These are phyloP conservation scores for Candida gorgasii DNA, from an alignment of 805 yeast genomes.

Conservation along the genomic window DNA sequence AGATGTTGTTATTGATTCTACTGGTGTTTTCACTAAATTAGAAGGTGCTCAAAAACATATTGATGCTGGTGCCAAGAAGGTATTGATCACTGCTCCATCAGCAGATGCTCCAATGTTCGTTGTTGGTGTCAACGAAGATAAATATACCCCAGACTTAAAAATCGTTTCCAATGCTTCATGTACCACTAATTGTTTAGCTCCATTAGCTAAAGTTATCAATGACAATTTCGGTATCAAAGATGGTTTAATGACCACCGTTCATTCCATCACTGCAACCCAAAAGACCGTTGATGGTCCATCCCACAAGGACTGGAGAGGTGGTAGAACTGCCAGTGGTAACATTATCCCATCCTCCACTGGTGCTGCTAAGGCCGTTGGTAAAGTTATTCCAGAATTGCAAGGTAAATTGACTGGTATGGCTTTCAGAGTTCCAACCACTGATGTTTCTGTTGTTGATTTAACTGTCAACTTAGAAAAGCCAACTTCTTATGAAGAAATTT, in stretches of 20 bases:
- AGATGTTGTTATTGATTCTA: conserved; percentile 34
- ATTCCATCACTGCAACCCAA: conserved; percentile 39
- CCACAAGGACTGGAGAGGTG: conserved; percentile 42
- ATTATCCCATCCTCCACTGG: conserved; percentile 39
- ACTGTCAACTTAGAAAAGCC: conserved; percentile 33
- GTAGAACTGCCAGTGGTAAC: conserved; percentile 39
- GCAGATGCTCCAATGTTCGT: conserved; percentile 39
- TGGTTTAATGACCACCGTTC: conserved; percentile 40
- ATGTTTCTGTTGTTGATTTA: conserved; percentile 38
- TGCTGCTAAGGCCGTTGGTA: conserved; percentile 40
- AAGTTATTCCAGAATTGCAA: conserved; percentile 38
- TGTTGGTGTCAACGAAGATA: conserved; percentile 35
- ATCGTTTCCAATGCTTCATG: conserved; percentile 38
- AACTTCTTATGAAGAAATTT: conserved; percentile 34
- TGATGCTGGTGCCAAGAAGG: conserved; percentile 39
- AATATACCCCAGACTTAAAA: conserved; percentile 33
- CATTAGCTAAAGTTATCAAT: conserved; percentile 38
- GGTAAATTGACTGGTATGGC: conserved; percentile 40
- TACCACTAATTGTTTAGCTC: conserved; percentile 40
- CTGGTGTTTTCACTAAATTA: conserved; percentile 36
- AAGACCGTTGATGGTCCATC: conserved; percentile 41
- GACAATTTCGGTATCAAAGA: conserved; percentile 36
- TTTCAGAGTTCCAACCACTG: conserved; percentile 37
- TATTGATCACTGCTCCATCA: conserved; percentile 35
- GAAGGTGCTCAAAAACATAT: conserved; percentile 39